These are phyloP conservation scores for Curvularia spicifera DNA, from an alignment of 2,329 filamentous ascomycete species.

Conservation along the genomic window DNA sequence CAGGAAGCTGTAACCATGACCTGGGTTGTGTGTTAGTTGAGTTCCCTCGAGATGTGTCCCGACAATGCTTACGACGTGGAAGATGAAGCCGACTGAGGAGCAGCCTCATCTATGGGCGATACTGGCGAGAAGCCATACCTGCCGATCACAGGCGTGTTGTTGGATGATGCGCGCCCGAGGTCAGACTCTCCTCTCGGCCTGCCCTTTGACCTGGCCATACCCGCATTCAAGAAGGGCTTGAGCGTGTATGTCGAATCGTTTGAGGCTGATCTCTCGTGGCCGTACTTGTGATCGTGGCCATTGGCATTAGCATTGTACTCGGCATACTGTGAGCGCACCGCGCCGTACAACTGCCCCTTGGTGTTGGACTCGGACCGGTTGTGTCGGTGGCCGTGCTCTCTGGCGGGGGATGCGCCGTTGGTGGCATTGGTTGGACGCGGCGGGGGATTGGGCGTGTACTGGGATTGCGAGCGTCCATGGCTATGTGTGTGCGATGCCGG, in stretches of 20 bases:
- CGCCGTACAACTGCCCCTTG: slow-evolving; percentile 42
- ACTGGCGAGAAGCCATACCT: slow-evolving; percentile 46
- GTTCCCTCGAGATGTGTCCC: background rate
- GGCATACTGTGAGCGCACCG: slow-evolving; percentile 38
- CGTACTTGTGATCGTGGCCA: slow-evolving; percentile 32
- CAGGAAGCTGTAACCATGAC: slow-evolving; percentile 50
- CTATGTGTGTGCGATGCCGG: slow-evolving; percentile 41
- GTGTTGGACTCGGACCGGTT: slow-evolving; percentile 46
- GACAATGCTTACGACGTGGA: slow-evolving; percentile 27
- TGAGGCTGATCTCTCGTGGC: slow-evolving; percentile 32
- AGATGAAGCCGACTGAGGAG: slow-evolving; percentile 21
- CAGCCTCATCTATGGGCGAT: slow-evolving; percentile 44
- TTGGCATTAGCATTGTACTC: slow-evolving; percentile 31
- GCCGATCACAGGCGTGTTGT: slow-evolving; percentile 27
- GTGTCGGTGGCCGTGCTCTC: slow-evolving; percentile 38
- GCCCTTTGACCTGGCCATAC: slow-evolving; percentile 36
- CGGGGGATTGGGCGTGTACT: slow-evolving; percentile 39
- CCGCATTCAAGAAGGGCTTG: slow-evolving; percentile 35
- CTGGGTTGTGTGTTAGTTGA: slow-evolving; percentile 25
- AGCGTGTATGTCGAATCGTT: slow-evolving; percentile 40
- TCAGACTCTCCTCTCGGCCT: slow-evolving; percentile 55
- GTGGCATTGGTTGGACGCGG: slow-evolving; percentile 27
- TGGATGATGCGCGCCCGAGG: slow-evolving; percentile 48
- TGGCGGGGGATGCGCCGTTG: slow-evolving; percentile 33
- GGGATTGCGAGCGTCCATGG: slow-evolving; percentile 51